Base-by-base conservation (phyloP, 2,329 filamentous ascomycete genomes). In the Xenosphaeropsis pyriputrescens region DNA sequence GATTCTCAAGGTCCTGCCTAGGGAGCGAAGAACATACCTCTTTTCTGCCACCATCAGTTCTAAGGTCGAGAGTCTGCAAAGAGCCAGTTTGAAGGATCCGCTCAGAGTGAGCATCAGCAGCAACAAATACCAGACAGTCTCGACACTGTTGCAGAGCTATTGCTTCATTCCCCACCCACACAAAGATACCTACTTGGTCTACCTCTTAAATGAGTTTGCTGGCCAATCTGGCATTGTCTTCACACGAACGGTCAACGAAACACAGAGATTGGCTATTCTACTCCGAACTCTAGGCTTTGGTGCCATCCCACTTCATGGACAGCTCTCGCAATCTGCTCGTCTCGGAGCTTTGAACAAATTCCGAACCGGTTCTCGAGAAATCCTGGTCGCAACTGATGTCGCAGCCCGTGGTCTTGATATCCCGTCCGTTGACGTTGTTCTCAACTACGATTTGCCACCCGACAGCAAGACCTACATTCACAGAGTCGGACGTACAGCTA, bases 31-130 rank as follows among this genome's bases (percentile, higher is more conserved):
- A 31, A 96, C 91, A 1, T 91, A 80, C 53, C 78, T 98, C 32
- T 96, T 94, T 67, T 91, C 82, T 4, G 89, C 91, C 2, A 98
- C 91, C 11, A 89, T 96, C 71, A 86, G 78, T 49, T 86, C 79
- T 43, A 94, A 95, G 57, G 82, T 98, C 41, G 91, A 96, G 59
- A 85, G 79, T 37, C 65, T 98, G 34, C 91, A 96, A 56, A 76
- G 91, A 37, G 91, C 91, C 15, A 88, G 83, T 43, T 67, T 98
- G 39, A 77, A 76, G 33, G 86, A 93, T 49, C 89, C 89, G 0
- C 67, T 93, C 6, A 73, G 83, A 19, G 80, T 96, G 41, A 84
- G 78, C 54, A 79, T 95, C 52, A 85, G 77, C 42, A 73, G 72
- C 40, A 85, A 72, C 57, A 88, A 85, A 54, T 91, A 94, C 59